Base-by-base conservation (phyloP, 257 asterid species). In the Nicotiana sylvestris region DNA sequence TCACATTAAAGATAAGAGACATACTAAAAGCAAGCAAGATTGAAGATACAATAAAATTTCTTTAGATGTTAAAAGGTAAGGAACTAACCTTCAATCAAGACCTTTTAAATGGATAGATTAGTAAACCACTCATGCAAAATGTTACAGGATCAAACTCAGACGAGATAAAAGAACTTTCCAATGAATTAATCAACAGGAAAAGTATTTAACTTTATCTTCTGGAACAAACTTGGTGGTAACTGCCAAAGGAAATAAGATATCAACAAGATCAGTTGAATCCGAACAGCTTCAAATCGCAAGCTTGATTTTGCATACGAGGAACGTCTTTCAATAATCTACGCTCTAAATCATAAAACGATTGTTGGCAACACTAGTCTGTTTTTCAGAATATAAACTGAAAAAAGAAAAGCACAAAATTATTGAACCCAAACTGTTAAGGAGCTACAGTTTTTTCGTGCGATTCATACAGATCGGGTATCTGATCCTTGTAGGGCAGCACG, bases 401-500 rank as follows among this genome's bases (percentile, higher is more conserved):
- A 68, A 0, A 37, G 13, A 37, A 18, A 17, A 21, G 53, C 76
- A 39, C 9, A 66, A 16, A 7, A 2, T 0, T 60, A 9, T 60
- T n/a, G 66, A 60, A 49, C 15, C 16, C 12, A 51, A 51, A 3
- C 15, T 51, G 1, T 0, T 2, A 11, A 2, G 57, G 57, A 51
- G 57, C 4, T 1, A 2, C 17, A 10, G 3, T 64, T 21, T 21
- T 65, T 12, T 57, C 16, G 64, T 74, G 81, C 4, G 74, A 62
- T 25, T 74, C 64, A 62, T 74, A 81, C 17, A 62, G 6, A 10
- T 55, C 82, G 13, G 79, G 78, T 35, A 84, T 27, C 57, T 64
- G 64, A 74, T 80, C 84, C 77, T 64, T 53, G 77, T 76, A 76
- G 13, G 82, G 84, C 29, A 66, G 80, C 70, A 85, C 66, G n/a